Conservation (phyloP, 345 rosid species). For the Gossypium stocksii region DNA sequence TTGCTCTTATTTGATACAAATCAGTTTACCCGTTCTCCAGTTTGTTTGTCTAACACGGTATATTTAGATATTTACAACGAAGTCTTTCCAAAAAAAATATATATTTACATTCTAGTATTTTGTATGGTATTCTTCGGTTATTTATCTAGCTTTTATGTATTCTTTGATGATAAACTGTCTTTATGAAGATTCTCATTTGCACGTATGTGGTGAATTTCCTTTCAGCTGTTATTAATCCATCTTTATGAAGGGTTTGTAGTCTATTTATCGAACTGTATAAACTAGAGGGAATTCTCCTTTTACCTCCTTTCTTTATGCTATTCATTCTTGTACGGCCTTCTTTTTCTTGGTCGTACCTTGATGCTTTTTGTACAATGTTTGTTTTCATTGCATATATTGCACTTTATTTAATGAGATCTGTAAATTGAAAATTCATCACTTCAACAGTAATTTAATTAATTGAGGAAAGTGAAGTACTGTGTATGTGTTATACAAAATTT, state of each 20-base stretch:
- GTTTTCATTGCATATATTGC: neutral
- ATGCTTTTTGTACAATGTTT: too few species aligned
- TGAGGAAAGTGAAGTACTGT: neutral
- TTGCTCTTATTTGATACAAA: neutral
- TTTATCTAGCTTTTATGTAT: neutral
- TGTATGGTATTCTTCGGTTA: neutral
- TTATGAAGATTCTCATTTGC: neutral
- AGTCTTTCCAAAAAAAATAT: neutral
- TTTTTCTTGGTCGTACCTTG: neutral
- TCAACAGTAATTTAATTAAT: neutral
- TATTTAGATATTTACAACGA: neutral
- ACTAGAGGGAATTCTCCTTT: neutral
- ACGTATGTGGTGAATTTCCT: neutral
- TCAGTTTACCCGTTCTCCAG: neutral
- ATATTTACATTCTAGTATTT: neutral
- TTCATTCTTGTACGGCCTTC: neutral
- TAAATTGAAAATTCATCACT: neutral
- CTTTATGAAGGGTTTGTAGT: neutral
- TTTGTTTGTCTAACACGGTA: neutral
- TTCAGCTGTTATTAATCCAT: neutral
- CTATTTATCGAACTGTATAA: neutral
- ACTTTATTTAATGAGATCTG: neutral
- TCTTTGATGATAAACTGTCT: neutral
- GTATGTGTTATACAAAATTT: neutral
- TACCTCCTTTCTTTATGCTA: neutral